These are phyloP conservation scores for Sporisorium reilianum DNA, from an alignment of 1,284 basidiomycete genomes.

Conservation along the genomic window DNA sequence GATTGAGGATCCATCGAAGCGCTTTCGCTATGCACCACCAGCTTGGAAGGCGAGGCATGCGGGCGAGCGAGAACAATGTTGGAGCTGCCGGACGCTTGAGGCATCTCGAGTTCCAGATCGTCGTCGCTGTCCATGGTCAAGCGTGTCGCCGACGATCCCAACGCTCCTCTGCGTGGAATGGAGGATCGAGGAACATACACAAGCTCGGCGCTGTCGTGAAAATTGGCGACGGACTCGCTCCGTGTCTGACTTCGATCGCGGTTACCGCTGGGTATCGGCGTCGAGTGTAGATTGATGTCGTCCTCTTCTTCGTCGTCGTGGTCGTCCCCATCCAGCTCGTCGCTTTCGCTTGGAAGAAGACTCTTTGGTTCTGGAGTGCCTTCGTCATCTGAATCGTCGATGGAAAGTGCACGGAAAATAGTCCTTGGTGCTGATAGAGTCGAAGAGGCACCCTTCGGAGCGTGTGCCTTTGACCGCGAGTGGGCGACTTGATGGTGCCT, in stretches of 20 bases:
- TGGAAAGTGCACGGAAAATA: neutral
- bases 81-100: constrained; percentile 15
- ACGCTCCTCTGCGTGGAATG: constrained; percentile 18
- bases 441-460: neutral
- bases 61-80: constrained; percentile 8
- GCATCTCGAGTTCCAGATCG: constrained; percentile 8
- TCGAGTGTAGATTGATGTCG: neutral
- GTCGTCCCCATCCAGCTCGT: constrained; percentile 15
- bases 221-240: constrained; percentile 4
- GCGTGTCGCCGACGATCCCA: constrained; percentile 12
- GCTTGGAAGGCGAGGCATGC: constrained; percentile 13
- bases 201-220: neutral
- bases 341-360: constrained; percentile 1
- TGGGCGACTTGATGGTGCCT: neutral
- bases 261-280: neutral
- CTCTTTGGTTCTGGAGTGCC: constrained; percentile 3
- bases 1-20: neutral
- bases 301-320: constrained; percentile 7
- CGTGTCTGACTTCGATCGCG: constrained; percentile 4
- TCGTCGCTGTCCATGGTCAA: constrained; percentile 29
- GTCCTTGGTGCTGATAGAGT: neutral
- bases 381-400: constrained; percentile 9
- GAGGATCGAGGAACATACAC: constrained; percentile 10
- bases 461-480: neutral
- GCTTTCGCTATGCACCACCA: constrained; percentile 12